Evolutionary conservation across 2,329 filamentous ascomycete genomes (phyloP).

Genomic region (Hymenoscyphus albidus): DNA sequence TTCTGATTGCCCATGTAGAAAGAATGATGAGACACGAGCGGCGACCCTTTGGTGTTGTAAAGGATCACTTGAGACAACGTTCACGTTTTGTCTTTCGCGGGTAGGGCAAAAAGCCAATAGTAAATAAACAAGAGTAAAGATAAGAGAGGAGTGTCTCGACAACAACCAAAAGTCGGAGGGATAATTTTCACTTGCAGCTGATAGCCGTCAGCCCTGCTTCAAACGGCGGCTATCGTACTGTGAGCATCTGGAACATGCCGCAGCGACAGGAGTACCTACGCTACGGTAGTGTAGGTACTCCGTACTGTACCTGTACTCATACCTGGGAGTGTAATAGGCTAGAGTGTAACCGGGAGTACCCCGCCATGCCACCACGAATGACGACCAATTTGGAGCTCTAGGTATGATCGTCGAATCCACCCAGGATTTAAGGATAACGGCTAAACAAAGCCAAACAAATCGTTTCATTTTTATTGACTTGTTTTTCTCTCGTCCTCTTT

Average conservation of each 20-base stretch:
- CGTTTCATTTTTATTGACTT: not conserved
- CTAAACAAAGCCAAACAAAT: not conserved
- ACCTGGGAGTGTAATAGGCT: not conserved
- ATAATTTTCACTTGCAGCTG: not conserved
- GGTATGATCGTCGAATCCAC: not conserved
- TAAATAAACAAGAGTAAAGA: too few relatives aligned
- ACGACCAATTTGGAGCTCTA: not conserved
- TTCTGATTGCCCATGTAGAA: not conserved
- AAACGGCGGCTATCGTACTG: too few relatives aligned
- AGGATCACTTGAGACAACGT: not conserved
- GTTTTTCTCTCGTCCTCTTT: too few relatives aligned
- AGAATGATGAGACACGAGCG: not conserved
- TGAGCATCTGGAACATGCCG: too few relatives aligned
- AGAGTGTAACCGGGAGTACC: not conserved
- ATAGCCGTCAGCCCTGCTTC: too few relatives aligned
- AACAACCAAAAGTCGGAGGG: not conserved
- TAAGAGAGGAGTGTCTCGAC: not conserved
- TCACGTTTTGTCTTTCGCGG: not conserved
- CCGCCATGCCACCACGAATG: not conserved
- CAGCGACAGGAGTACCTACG: too few relatives aligned
- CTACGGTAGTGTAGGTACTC: too few relatives aligned
- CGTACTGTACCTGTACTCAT: not conserved
- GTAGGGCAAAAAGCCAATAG: too few relatives aligned
- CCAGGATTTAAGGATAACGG: not conserved
- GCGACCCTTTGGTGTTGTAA: not conserved